A percentile compares a stretch with the other conserved stretches of the same genome.
These are phyloP conservation scores for Beauveria pseudobassiana DNA, from an alignment of 2,329 filamentous ascomycete genomes.

Conservation along the genomic window DNA sequence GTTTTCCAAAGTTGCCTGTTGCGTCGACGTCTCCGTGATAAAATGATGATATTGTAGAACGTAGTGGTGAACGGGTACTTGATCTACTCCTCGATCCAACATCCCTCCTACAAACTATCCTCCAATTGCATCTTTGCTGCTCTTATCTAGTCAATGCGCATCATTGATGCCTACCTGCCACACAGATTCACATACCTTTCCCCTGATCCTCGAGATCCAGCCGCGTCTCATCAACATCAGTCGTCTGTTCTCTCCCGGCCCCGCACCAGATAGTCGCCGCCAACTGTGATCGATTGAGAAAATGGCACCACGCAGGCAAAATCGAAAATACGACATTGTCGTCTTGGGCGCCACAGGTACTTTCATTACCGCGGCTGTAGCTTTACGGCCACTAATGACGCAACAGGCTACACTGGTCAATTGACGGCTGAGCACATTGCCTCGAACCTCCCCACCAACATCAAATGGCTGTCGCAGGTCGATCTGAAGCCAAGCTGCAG, in stretches of 20 bases:
- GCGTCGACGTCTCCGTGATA: background rate
- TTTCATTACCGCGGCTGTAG: slow-evolving; percentile 7
- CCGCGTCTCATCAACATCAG: slow-evolving; percentile 7
- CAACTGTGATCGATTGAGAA: background rate
- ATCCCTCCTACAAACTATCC: background rate
- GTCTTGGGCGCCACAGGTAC: slow-evolving; percentile 52
- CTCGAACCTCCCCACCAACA: slow-evolving; percentile 59
- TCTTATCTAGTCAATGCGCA: background rate
- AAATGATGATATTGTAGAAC: background rate
- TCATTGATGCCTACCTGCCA: background rate
- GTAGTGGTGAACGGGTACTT: background rate
- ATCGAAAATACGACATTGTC: slow-evolving; percentile 49
- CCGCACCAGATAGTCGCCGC: background rate
- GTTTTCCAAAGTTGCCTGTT: background rate
- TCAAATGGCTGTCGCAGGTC: slow-evolving; percentile 83
- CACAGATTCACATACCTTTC: background rate
- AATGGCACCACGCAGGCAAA: slow-evolving; percentile 43
- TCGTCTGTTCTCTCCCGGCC: background rate
- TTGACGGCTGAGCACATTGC: slow-evolving; percentile 70
- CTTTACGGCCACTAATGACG: background rate
- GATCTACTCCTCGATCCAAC: background rate
- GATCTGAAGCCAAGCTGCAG: slow-evolving; percentile 69
- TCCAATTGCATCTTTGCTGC: background rate
- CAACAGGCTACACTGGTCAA: slow-evolving; percentile 74
- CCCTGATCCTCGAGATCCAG: background rate